Conservation (phyloP, 2,329 filamentous ascomycete genomes). For the Lecanoromycetidae sp. region DNA sequence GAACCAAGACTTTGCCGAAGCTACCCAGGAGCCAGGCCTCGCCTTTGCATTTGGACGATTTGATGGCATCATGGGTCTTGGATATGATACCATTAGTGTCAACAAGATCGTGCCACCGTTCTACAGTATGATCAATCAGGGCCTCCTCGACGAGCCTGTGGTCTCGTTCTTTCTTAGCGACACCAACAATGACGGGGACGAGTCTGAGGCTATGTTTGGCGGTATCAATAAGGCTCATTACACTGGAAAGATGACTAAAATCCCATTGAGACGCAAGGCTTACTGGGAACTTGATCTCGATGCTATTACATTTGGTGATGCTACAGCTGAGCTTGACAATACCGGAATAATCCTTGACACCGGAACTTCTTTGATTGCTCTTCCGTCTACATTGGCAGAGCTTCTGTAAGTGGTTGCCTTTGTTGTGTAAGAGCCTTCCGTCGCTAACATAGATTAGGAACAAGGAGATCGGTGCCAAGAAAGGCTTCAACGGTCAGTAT, state of each 20-base stretch:
- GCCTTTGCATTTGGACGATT: slow-evolving; percentile 97
- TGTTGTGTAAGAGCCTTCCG: background rate
- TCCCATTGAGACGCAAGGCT: slow-evolving; percentile 92
- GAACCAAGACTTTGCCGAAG: slow-evolving; percentile 90
- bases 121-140: slow-evolving; percentile 89
- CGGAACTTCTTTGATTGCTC: slow-evolving; percentile 91
- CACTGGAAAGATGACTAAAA: slow-evolving; percentile 77
- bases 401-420: slow-evolving; percentile 48
- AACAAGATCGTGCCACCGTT: slow-evolving; percentile 91
- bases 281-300: slow-evolving; percentile 99
- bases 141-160: slow-evolving; percentile 76
- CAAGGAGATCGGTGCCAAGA: slow-evolving; percentile 95
- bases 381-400: slow-evolving; percentile 82
- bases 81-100: slow-evolving; percentile 92
- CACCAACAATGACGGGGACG: slow-evolving; percentile 51
- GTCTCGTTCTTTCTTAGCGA: slow-evolving; percentile 94
- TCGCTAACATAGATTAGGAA: slow-evolving; percentile 41
- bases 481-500: slow-evolving; percentile 95
- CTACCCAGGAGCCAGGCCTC: slow-evolving; percentile 86
- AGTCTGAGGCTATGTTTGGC: slow-evolving; percentile 83
- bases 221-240: slow-evolving; percentile 73
- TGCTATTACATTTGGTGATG: slow-evolving; percentile 75
- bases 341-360: slow-evolving; percentile 97
- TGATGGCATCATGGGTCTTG: slow-evolving; percentile 90
- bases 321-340: slow-evolving; percentile 78